A percentile compares a stretch with the other conserved stretches of the same genome.
These are phyloP conservation scores for Lepidopterella palustris DNA, from an alignment of 495 filamentous ascomycete species.

Conservation along the genomic window DNA sequence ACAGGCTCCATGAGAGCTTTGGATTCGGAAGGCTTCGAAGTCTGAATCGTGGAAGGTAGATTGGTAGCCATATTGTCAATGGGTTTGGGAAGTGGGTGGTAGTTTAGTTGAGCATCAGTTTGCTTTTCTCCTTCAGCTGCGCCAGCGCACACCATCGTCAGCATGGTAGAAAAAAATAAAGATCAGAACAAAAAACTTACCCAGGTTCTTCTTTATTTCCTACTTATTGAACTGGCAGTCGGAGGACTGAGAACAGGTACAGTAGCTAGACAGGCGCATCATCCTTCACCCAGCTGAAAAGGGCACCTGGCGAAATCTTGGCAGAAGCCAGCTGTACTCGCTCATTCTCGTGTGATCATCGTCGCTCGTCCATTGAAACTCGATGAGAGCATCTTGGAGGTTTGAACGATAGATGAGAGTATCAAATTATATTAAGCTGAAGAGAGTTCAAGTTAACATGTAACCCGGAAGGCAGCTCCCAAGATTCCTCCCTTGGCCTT, in stretches of 20 bases:
- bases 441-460: neutral
- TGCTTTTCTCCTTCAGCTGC: neutral
- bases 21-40: neutral
- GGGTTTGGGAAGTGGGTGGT: neutral
- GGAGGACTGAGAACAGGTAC: no score
- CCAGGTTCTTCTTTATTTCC: no score
- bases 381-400: neutral
- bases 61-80: neutral
- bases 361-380: neutral
- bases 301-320: neutral
- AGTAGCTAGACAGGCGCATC: neutral
- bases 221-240: no score
- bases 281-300: neutral
- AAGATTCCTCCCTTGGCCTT: neutral
- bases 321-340: neutral
- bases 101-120: neutral
- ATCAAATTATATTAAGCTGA: neutral
- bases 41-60: neutral
- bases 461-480: no score
- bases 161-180: neutral
- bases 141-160: neutral
- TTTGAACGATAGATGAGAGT: neutral
- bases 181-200: neutral
- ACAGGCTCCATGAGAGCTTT: slow-evolving; percentile 13
- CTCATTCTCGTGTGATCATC: neutral